Base-by-base conservation (phyloP, 2,329 filamentous ascomycete genomes). In the Xylaria hypoxylon region DNA sequence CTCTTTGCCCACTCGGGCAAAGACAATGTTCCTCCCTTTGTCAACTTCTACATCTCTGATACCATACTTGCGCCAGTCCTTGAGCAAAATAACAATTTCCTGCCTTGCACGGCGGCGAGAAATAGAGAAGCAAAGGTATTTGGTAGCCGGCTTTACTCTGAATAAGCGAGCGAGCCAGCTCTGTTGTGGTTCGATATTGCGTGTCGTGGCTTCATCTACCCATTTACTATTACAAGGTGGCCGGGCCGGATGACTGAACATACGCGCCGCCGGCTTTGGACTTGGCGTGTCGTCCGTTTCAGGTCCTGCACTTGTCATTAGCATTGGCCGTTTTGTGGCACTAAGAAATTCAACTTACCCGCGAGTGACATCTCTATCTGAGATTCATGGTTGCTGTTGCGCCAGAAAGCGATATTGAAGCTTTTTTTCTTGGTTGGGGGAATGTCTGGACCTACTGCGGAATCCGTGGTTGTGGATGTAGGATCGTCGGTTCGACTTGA, bases 111-210 rank as follows among this genome's bases (percentile, higher is more conserved):
- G 87, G n/a, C 85, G 85, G 72, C 91, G 90, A 5, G 90, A 88
- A 26, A 93, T 85, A 3, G 85, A 85, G 77, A 97, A 90, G 77
- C 93, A 96, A 17, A 97, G 79, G 31, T 92, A 86, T 69, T 88
- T 88, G 17, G 84, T 90, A 0, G 90, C 92, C 1, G 95, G 95
- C 77, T 96, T 97, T 76, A 97, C 90, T 62, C 93, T 89, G 81
- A 98, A 93, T 51, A 98, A 88, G 17, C 93, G 91, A 33, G 93
- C 91, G 59, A 98, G 87, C 94, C 95, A 97, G 72, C 91, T 97
- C 75, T 93, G 90, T 76, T 89, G 90, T 33, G 88, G 86, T 68
- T 89, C 89, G 74, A 87, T 91, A 79, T 85, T 85, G 63, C 85
- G 85, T 62, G 68, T 62, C 42, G 70, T 50, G 15, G 71, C 58